Conservation (phyloP, 495 filamentous ascomycete species). For the Trichoderma virens region DNA sequence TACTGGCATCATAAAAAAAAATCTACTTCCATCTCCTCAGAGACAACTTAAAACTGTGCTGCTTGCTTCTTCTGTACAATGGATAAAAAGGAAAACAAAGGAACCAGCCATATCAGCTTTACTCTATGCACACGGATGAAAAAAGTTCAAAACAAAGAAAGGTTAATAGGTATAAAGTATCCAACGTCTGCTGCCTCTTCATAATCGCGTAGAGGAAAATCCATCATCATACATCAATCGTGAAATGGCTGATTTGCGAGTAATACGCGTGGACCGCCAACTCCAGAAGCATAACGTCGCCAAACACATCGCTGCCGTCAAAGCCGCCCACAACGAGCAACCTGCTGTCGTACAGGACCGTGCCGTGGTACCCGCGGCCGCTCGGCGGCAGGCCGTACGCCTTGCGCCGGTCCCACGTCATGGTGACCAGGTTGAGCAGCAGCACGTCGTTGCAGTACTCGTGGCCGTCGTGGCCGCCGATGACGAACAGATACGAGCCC, state of each 20-base stretch:
- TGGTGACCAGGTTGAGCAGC: constrained; percentile 58
- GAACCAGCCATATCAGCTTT: neutral
- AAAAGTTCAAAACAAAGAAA: neutral
- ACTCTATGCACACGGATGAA: constrained; percentile 1
- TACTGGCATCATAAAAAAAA: neutral
- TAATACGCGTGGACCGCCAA: constrained; percentile 60
- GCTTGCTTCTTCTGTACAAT: neutral
- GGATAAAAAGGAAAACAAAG: neutral
- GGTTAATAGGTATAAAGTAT: neutral
- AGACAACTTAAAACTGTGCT: neutral
- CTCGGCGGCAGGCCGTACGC: constrained; percentile 56
- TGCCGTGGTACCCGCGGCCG: constrained; percentile 55
- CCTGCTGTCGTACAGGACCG: constrained; percentile 53
- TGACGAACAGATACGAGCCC: constrained; percentile 57
- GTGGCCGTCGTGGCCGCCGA: constrained; percentile 59
- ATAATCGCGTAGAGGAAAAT: neutral
- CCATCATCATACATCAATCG: constrained; percentile 49
- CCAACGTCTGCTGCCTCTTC: neutral
- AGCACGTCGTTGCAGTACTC: constrained; percentile 60
- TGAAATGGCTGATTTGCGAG: constrained; percentile 60
- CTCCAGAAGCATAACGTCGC: constrained; percentile 55
- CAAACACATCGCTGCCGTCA: constrained; percentile 55
- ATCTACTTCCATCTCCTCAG: neutral
- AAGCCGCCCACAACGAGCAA: constrained; percentile 56
- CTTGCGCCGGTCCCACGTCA: constrained; percentile 56